Evolutionary conservation across 2,329 filamentous ascomycete genomes (phyloP).

Genomic region (Proliferodiscus dingleyae): DNA sequence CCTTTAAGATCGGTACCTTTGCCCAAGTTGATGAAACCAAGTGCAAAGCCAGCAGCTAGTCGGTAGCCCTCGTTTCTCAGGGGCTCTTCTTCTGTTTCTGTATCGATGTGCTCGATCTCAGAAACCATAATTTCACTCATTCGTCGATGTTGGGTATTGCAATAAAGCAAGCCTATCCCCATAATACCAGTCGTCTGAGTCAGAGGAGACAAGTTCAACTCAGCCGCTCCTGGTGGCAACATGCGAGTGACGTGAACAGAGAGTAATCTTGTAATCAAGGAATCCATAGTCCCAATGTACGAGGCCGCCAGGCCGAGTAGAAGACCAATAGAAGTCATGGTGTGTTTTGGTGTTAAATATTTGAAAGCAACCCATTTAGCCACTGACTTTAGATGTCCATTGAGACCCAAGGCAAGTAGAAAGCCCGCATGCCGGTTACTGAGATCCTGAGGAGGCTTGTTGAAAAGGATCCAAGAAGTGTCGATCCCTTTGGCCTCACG

Average conservation of each 20-base stretch:
- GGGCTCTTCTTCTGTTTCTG: conserved; percentile 75
- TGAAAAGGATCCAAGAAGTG: conserved; percentile 98
- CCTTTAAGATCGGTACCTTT: conserved; percentile 85
- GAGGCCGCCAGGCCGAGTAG: conserved; percentile 88
- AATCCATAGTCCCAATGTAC: conserved; percentile 96
- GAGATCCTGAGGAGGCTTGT: conserved; percentile 80
- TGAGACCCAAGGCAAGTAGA: conserved; percentile 81
- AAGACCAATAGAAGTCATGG: conserved; percentile 97
- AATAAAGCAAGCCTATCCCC: conserved; percentile 93
- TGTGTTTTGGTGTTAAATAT: conserved; percentile 97
- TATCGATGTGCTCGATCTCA: conserved; percentile 83
- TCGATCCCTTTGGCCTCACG: conserved; percentile 88
- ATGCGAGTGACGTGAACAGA: conserved; percentile 96
- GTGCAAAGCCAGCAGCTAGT: conserved; percentile 84
- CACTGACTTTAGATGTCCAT: conserved; percentile 88
- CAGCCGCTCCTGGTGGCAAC: conserved; percentile 85
- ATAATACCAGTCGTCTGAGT: conserved; percentile 96
- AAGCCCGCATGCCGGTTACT: conserved; percentile 97
- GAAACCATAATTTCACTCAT: conserved; percentile 99
- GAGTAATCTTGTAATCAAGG: conserved; percentile 82
- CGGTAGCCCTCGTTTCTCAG: conserved; percentile 94
- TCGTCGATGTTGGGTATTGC: conserved; percentile 88
- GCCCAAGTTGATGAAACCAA: conserved; percentile 91
- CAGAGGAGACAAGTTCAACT: conserved; percentile 85
- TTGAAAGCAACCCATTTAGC: conserved; percentile 99